These are phyloP conservation scores for Schizothecium vesticola DNA, from an alignment of 495 filamentous ascomycete species.

Conservation along the genomic window DNA sequence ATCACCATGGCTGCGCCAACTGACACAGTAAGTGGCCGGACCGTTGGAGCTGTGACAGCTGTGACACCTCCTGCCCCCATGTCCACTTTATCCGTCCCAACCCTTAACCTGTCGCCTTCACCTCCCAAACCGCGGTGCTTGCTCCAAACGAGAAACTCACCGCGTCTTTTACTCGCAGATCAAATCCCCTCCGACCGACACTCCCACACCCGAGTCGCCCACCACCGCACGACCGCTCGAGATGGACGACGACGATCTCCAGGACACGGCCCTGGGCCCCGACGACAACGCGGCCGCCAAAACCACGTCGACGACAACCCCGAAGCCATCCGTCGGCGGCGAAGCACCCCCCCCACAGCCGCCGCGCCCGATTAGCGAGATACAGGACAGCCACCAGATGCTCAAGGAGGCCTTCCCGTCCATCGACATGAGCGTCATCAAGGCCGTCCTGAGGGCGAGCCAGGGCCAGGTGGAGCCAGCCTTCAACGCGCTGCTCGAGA, in stretches of 20 bases:
- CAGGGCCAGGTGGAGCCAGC: conserved; percentile 85
- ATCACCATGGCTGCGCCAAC: conserved; percentile 38
- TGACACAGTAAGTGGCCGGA: conserved; percentile 32
- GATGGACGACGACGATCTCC: conserved; percentile 77
- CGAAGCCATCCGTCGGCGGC: conserved; percentile 34
- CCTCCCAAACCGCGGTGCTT: background rate
- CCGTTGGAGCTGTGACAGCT: background rate
- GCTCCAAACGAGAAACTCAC: background rate
- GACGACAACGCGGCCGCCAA: conserved; percentile 30
- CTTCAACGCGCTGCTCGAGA: conserved; percentile 90
- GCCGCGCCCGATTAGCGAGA: conserved; percentile 74
- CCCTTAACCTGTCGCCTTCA: background rate
- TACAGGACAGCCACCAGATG: conserved; percentile 79
- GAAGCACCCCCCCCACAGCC: conserved; percentile 74
- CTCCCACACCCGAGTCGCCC: conserved; percentile 61
- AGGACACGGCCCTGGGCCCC: conserved; percentile 52
- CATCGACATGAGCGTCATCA: conserved; percentile 76
- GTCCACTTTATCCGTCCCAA: background rate
- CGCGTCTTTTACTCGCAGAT: conserved; percentile 17
- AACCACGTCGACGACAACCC: conserved; percentile 14
- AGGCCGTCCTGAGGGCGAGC: conserved; percentile 81
- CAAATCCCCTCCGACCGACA: conserved; percentile 29
- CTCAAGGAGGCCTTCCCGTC: conserved; percentile 90
- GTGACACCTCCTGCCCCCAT: background rate
- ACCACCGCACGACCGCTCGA: conserved; percentile 78